Percentiles rank a stretch among this genome's conserved stretches.
phyloP scores from a whole-genome alignment of 805 yeast species.

The Dipodascus albidus region DNA sequence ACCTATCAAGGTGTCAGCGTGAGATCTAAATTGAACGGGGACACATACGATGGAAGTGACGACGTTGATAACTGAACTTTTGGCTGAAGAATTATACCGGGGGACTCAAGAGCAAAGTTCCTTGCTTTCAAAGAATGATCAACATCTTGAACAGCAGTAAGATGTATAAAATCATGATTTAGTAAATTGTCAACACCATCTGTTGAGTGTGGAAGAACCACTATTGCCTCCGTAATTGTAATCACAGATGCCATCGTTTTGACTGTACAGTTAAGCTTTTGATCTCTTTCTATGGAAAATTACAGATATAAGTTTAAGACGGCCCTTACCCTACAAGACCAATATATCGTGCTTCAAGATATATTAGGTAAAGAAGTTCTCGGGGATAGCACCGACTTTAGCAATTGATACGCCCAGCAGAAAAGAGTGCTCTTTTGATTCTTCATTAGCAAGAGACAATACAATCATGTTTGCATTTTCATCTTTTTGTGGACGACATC shows the following conservation, averaged over 20 bases:
- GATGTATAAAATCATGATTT: neutral
- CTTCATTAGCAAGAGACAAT: neutral
- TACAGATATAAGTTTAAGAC: neutral
- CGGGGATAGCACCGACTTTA: neutral
- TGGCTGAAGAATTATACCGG: neutral
- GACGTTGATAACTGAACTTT: neutral
- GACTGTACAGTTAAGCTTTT: too few relatives aligned
- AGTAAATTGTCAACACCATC: neutral
- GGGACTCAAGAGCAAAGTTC: neutral
- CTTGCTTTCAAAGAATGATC: neutral
- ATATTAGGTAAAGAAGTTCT: neutral
- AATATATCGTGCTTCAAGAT: neutral
- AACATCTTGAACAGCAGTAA: neutral
- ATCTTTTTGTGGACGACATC: conserved; percentile 12
- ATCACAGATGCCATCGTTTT: neutral
- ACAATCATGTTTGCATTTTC: neutral
- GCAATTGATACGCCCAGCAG: neutral
- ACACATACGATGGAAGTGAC: neutral
- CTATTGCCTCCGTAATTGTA: neutral
- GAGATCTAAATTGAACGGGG: neutral
- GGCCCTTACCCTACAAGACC: neutral
- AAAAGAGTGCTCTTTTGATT: neutral
- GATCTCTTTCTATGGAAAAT: too few relatives aligned
- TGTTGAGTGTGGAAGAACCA: neutral
- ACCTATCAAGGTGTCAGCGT: neutral